Base-by-base conservation (phyloP, 2,329 filamentous ascomycete genomes). In the Coniochaeta prunicola region DNA sequence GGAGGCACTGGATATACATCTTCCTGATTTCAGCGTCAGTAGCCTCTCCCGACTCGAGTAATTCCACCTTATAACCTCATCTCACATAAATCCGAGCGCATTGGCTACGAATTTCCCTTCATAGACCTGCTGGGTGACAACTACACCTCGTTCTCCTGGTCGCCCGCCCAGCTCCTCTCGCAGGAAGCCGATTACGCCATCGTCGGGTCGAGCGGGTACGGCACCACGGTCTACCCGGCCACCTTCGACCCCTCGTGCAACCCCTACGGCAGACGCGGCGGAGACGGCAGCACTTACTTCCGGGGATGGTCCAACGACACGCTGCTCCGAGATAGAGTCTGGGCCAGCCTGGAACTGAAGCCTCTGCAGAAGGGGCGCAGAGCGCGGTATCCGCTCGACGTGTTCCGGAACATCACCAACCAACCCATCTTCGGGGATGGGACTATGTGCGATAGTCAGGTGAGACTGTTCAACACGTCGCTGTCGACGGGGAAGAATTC, bases 381-480 rank as follows among this genome's bases (percentile, higher is more conserved):
- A 19, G 26, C 59, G 42, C 67, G 71, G 0, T 78, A 74, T 59
- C 71, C 76, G 0, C 61, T 80, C 4, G 64, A 65, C 1, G 77
- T 81, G 59, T 77, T 77, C 67, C 63, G 70, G 62, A 82, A 82
- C 65, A 70, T 81, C 53, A 82, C 80, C 3, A 84, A 84, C 64
- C 81, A 84, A 66, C 79, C 80, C 72, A 82, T 78, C 0, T 73
- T 81, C 10, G 82, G 82, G 53, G 70, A 70, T 60, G 76, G 81
- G 56, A 78, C 74, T 5, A 68, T 68, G 26, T 72, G 76, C 61
- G 67, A 70, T 59, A 70, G 73, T 56, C 71, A 71, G 66, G 67
- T 72, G 53, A 68, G 71, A 15, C 60, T 73, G 54, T 70, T 71
- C 63, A 67, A 69, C 60, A 67, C 66, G 30, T 64, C 64, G 38